Conservation (phyloP, 2,329 filamentous ascomycete genomes). For the Talaromyces sp. region DNA sequence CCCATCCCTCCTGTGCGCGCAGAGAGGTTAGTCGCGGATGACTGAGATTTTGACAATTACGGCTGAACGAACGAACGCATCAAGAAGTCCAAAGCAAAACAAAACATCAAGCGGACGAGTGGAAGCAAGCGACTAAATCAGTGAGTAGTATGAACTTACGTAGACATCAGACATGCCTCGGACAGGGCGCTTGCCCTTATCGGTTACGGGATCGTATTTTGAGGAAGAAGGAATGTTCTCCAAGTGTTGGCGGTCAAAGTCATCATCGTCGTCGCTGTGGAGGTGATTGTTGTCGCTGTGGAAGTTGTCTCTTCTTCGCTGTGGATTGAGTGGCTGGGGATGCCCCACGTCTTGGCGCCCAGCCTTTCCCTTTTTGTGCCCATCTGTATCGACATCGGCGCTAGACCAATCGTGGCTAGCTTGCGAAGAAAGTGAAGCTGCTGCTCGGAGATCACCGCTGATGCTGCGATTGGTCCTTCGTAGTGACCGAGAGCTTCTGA, state of each 20-base stretch:
- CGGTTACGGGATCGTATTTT: constrained; percentile 68
- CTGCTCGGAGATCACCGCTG: constrained; percentile 67
- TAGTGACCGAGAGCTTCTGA: constrained; percentile 57
- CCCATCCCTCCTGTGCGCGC: constrained; percentile 73
- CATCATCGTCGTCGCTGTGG: constrained; percentile 12
- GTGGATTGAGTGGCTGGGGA: constrained; percentile 20
- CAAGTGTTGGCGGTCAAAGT: constrained; percentile 25
- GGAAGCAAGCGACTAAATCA: constrained; percentile 17
- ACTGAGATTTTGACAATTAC: constrained; percentile 17
- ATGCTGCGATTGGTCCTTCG: constrained; percentile 61
- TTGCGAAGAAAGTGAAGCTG: constrained; percentile 20
- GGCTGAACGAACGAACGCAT: constrained; percentile 19
- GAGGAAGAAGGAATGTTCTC: constrained; percentile 46
- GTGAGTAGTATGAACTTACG: constrained; percentile 57
- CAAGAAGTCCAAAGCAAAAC: constrained; percentile 20
- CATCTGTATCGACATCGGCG: not conserved
- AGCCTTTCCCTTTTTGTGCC: constrained; percentile 4
- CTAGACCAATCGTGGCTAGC: constrained; percentile 1
- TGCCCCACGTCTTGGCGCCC: constrained; percentile 12
- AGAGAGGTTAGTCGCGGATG: constrained; percentile 14
- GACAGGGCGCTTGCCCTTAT: constrained; percentile 78
- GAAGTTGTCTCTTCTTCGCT: too few species aligned
- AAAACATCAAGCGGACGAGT: not conserved
- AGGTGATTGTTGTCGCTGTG: not conserved
- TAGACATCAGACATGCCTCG: constrained; percentile 90